These are phyloP conservation scores for Ligustrum vulgare DNA, from an alignment of 257 asterid species.

Conservation along the genomic window DNA sequence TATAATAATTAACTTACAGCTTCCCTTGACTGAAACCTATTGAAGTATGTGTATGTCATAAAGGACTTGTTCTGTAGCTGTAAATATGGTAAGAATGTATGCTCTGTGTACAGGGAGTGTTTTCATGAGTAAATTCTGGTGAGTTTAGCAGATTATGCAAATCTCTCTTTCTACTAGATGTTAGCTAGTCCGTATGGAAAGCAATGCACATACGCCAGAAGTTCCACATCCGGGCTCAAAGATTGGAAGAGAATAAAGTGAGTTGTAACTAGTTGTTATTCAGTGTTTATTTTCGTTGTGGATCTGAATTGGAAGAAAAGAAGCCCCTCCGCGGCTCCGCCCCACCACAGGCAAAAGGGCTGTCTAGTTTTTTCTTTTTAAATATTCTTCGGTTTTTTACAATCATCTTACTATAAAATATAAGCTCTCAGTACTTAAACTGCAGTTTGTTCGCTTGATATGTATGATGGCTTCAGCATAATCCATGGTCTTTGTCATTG, in stretches of 20 bases:
- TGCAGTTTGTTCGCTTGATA: background rate
- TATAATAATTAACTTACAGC: background rate
- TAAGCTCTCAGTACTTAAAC: background rate
- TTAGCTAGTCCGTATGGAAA: conserved; percentile 29
- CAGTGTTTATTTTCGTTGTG: conserved; percentile 1
- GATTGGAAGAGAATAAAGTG: conserved; percentile 19
- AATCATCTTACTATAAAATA: no score
- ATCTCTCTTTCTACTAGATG: conserved; percentile 14
- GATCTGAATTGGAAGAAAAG: background rate
- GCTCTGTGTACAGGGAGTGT: conserved; percentile 16
- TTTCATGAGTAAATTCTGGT: conserved; percentile 5
- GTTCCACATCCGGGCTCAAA: conserved; percentile 13
- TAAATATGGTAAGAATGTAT: conserved; percentile 23
- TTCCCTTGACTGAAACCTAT: conserved; percentile 14
- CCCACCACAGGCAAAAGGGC: background rate
- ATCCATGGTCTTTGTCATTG: background rate
- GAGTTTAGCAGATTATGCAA: background rate
- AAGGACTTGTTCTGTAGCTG: conserved; percentile 24
- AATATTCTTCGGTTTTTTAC: background rate
- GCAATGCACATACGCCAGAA: conserved; percentile 19
- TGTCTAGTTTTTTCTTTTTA: background rate
- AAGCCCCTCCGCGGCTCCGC: background rate
- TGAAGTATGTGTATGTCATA: conserved; percentile 14
- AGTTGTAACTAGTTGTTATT: background rate
- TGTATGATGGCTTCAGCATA: background rate